These are phyloP conservation scores for Tetrapisispora arboricola DNA, from an alignment of 805 yeast species.

Conservation along the genomic window DNA sequence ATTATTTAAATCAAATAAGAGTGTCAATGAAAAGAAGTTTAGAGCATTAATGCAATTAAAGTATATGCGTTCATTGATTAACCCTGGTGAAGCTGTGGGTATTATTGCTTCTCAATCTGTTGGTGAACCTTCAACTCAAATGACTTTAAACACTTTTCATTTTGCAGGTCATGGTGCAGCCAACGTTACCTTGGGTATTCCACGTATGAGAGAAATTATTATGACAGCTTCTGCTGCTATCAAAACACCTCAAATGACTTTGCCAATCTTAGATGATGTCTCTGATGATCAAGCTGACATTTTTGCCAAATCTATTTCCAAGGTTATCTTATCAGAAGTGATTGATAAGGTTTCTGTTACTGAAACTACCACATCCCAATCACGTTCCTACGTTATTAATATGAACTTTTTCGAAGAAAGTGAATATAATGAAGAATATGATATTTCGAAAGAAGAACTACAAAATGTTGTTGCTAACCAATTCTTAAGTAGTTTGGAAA, in stretches of 20 bases:
- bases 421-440: constrained; percentile 84
- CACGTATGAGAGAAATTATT: constrained; percentile 98
- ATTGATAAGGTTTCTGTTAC: constrained; percentile 76
- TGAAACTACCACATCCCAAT: constrained; percentile 57
- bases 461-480: constrained; percentile 54
- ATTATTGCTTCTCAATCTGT: constrained; percentile 96
- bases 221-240: constrained; percentile 96
- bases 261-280: constrained; percentile 75
- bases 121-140: constrained; percentile 99
- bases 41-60: constrained; percentile 95
- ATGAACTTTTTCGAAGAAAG: constrained; percentile 62
- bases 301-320: constrained; percentile 83
- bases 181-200: constrained; percentile 97
- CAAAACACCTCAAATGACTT: constrained; percentile 97
- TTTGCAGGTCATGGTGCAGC: constrained; percentile 99
- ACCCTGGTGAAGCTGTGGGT: constrained; percentile 98
- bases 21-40: constrained; percentile 66
- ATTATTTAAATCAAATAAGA: constrained; percentile 42
- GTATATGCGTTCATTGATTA: constrained; percentile 88
- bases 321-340: constrained; percentile 77
- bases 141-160: constrained; percentile 95
- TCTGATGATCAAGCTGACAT: constrained; percentile 80
- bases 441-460: constrained; percentile 68
- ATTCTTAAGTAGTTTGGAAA: constrained; percentile 64
- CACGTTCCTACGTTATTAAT: constrained; percentile 66